Percentiles rank a stretch among this genome's conserved stretches.
Evolutionary conservation across 2,329 filamentous ascomycete species (phyloP).

Genomic region (Apiospora arundinis): DNA sequence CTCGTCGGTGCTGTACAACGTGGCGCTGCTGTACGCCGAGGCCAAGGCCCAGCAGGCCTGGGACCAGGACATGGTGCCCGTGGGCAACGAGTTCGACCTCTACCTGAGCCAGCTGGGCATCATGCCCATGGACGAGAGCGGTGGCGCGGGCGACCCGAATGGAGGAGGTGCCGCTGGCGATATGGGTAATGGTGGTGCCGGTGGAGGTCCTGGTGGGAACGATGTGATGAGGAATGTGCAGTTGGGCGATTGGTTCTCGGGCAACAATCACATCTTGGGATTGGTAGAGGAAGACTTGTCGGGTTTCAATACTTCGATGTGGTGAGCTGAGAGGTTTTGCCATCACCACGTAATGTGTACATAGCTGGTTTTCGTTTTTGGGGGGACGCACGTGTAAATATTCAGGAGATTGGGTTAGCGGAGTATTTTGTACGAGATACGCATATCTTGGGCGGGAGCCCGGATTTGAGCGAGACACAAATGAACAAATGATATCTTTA

Average conservation of each 20-base stretch:
- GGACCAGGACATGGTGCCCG: conserved; percentile 35
- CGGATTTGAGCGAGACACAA: neutral
- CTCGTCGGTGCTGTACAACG: conserved; percentile 63
- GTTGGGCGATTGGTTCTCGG: conserved; percentile 44
- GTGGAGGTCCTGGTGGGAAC: conserved; percentile 22
- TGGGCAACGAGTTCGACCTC: conserved; percentile 41
- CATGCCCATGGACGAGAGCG: conserved; percentile 37
- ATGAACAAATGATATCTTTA: conserved; percentile 10
- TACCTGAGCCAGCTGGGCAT: conserved; percentile 42
- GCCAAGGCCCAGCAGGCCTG: conserved; percentile 51
- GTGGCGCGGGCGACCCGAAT: neutral
- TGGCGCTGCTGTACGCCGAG: conserved; percentile 65
- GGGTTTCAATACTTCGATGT: conserved; percentile 36
- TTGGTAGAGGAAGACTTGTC: conserved; percentile 42
- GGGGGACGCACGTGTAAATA: neutral
- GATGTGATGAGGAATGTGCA: conserved; percentile 36
- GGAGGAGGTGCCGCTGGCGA: neutral
- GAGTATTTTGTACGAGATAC: neutral
- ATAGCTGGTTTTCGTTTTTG: neutral
- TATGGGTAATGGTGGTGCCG: neutral
- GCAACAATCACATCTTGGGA: conserved; percentile 42
- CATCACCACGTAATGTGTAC: neutral
- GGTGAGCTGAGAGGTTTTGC: conserved; percentile 18
- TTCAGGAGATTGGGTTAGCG: neutral
- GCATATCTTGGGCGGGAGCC: neutral